phyloP scores from a whole-genome alignment of 2,329 filamentous ascomycete genomes.

The Rhynchosporium agropyri region DNA sequence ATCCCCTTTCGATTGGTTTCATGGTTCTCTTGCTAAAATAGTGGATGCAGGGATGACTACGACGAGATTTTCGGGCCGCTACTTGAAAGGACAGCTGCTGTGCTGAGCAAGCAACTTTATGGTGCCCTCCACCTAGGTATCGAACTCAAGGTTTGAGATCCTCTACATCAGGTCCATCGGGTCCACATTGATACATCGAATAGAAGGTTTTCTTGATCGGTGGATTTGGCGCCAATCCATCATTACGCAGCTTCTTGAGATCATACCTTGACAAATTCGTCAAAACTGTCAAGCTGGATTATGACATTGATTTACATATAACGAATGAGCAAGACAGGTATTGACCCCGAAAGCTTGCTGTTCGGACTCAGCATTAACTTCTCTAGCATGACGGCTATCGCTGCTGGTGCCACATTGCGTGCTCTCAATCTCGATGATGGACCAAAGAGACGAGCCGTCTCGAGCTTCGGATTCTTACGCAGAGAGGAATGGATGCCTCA shows the following conservation, averaged over 20 bases:
- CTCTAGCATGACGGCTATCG: not conserved
- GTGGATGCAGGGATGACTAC: slow-evolving; percentile 1
- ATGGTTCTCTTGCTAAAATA: not conserved
- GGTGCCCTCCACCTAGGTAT: not conserved
- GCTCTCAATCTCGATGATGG: not conserved
- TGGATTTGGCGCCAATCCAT: slow-evolving; percentile 32
- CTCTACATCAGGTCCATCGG: not conserved
- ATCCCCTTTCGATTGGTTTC: not conserved
- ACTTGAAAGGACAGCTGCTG: not conserved
- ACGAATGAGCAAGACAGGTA: slow-evolving; percentile 17
- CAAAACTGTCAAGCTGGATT: not conserved
- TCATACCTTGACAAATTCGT: slow-evolving; percentile 16
- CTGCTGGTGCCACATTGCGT: not conserved
- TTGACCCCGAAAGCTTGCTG: too few relatives aligned
- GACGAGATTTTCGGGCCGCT: not conserved
- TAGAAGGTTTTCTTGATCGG: slow-evolving; percentile 34
- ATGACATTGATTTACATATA: slow-evolving; percentile 18
- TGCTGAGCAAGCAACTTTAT: not conserved
- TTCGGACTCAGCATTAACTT: not conserved
- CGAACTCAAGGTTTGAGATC: not conserved
- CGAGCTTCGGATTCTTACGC: not conserved
- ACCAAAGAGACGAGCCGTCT: not conserved
- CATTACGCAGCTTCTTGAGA: slow-evolving; percentile 24
- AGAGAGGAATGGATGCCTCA: too few relatives aligned
- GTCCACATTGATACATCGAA: not conserved